phyloP scores from a whole-genome alignment of 768 basidiomycete species.

The Pholiota conissans region DNA sequence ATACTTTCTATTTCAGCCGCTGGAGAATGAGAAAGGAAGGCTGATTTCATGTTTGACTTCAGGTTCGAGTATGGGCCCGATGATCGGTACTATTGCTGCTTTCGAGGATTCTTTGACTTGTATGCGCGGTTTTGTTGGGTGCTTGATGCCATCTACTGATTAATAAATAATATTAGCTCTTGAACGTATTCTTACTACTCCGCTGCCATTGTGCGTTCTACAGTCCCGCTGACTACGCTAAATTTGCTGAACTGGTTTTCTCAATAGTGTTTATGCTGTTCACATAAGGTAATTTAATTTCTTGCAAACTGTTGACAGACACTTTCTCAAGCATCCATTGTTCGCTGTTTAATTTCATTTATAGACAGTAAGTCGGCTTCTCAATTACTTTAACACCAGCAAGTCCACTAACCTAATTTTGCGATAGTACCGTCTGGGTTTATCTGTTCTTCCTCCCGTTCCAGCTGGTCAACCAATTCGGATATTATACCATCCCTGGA shows the following conservation, averaged over 20 bases:
- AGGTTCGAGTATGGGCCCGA: slow-evolving; percentile 52
- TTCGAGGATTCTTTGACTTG: slow-evolving; percentile 56
- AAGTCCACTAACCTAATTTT: not conserved
- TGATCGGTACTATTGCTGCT: slow-evolving; percentile 47
- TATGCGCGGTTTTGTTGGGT: slow-evolving; percentile 21
- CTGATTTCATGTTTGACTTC: not conserved
- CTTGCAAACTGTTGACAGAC: too few relatives aligned
- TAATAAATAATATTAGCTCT: slow-evolving; percentile 37
- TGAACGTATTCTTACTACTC: slow-evolving; percentile 63
- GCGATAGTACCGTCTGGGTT: slow-evolving; percentile 61
- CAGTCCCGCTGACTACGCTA: not conserved
- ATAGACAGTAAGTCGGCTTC: slow-evolving; percentile 10
- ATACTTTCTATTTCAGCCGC: slow-evolving; percentile 1
- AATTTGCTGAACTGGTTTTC: not conserved
- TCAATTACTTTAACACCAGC: not conserved
- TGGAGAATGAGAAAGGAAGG: not conserved
- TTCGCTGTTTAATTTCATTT: not conserved
- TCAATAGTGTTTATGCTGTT: slow-evolving; percentile 57
- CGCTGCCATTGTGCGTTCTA: slow-evolving; percentile 60
- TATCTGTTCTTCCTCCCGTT: slow-evolving; percentile 80
- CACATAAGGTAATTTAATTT: slow-evolving; percentile 45
- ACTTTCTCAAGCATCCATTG: too few relatives aligned
- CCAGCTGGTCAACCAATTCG: slow-evolving; percentile 64
- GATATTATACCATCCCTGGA: slow-evolving; percentile 66
- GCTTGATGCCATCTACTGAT: too few relatives aligned